These are phyloP conservation scores for Aureobasidium uvarum DNA, from an alignment of 2,329 filamentous ascomycete genomes.

Conservation along the genomic window DNA sequence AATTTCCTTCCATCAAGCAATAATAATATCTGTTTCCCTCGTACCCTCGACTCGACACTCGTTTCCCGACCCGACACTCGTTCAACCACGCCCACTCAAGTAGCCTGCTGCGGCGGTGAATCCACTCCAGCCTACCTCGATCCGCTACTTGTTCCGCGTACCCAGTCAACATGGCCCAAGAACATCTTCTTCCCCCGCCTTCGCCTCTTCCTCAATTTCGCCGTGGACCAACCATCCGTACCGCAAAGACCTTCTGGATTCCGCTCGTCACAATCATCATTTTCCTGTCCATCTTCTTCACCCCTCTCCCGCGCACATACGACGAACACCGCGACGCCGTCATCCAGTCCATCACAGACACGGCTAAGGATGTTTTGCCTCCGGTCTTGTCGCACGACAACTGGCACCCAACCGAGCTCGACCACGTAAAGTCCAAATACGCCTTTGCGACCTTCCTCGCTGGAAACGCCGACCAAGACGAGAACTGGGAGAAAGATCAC, in stretches of 20 bases:
- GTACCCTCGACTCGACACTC: neutral
- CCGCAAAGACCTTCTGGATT: conserved; percentile 28
- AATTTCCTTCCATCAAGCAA: conserved; percentile 1
- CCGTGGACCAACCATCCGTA: conserved; percentile 17
- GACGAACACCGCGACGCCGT: conserved; percentile 28
- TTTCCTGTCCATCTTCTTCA: conserved; percentile 27
- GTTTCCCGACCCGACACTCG: conserved; percentile 16
- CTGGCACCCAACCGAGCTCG: conserved; percentile 14
- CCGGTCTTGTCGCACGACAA: neutral
- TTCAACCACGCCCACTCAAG: conserved; percentile 13
- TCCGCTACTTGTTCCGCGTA: neutral
- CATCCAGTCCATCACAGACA: conserved; percentile 29
- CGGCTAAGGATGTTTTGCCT: conserved; percentile 15
- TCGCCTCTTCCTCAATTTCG: conserved; percentile 13
- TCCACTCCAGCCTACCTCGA: neutral
- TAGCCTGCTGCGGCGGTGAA: conserved; percentile 15
- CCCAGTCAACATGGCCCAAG: conserved; percentile 2
- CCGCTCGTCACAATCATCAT: conserved; percentile 26
- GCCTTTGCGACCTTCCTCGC: conserved; percentile 37
- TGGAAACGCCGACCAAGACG: conserved; percentile 30
- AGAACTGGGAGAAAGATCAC: conserved; percentile 33
- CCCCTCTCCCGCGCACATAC: conserved; percentile 28
- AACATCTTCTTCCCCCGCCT: conserved; percentile 17
- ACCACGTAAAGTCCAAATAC: conserved; percentile 28
- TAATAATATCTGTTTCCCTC: neutral